Evolutionary conservation across 768 basidiomycete genomes (phyloP), one percentile per base, ranked within the genome.

Genomic region (Lyophyllum shimeji): DNA sequence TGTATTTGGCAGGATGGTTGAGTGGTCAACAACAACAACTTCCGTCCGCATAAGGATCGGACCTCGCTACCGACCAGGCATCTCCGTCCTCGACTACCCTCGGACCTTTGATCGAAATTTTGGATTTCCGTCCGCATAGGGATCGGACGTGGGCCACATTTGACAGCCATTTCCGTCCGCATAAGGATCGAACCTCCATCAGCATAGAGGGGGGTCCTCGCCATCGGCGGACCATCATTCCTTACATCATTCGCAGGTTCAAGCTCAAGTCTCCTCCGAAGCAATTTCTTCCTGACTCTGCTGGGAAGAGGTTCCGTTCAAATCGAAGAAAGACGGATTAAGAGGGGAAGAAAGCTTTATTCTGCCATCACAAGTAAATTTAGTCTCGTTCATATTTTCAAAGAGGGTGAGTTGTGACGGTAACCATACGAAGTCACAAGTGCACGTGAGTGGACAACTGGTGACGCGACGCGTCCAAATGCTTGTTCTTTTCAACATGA

Each of bases 381-480:
- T 29, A 29, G 29, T 29, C 5, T 29, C 29, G 29, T 29, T 29
- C 9, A 9, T 29, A 29, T 29, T 29, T 29, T 29, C 29, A 8
- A 20, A 21, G 11, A 9, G 21, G 1, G 12, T 44, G 8, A 23
- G 18, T 21, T 21, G 12, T 44, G 4, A 21, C 21, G 20, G 8
- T 21, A 44, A 44, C 43, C 15, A 12, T 2, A 37, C 11, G 13
- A 40, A 4, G 43, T 54, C 46, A 47, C 46, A 18, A 17, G 12
- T 13, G 13, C 53, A 54, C 37, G 46, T 54, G 53, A 31, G 29
- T 13, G 9, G 39, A 48, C 46, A 48, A 37, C 33, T 52, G 34
- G 34, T 39, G 46, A 29, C 37, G 53, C 53, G 53, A 54, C 53
- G 53, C 53, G 53, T 42, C 20, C 20, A 2, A 23, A 37, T 13